Base-by-base conservation (phyloP, 1,139 yeast genomes). In the Eremothecium coryli region DNA sequence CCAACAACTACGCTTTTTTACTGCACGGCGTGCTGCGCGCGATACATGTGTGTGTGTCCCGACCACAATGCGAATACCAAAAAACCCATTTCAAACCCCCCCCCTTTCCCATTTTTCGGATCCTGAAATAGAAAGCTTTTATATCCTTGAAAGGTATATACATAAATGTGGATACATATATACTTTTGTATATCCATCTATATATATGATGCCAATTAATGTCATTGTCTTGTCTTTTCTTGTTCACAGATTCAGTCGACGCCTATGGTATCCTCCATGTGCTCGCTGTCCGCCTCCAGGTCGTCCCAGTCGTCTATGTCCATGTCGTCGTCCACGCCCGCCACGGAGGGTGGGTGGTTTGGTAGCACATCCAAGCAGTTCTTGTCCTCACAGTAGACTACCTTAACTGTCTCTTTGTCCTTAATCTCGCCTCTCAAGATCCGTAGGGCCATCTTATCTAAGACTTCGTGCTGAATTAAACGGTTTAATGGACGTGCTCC, bases 401-500 rank as follows among this genome's bases (percentile, higher is more conserved):
- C 81, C 29, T 65, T 65, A 9, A 85, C 96, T 4, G 71, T 67
- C 58, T 90, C 99, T 58, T 86, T 85, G 52, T 90, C 96, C 52
- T 68, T 71, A 39, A 90, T 72, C 61, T 88, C 94, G 12, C 94
- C 94, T 56, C 78, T 80, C 47, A 90, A 71, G 39, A 90, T 71
- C 61, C 81, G 70, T n/a, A 90, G 72, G 1, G 99, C 98, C 62
- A 90, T 67, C 50, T 70, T 76, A 62, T 90, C 90, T 59, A 90
- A 74, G 20, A 90, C 70, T 58, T 86, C 93, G 45, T 71, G 74
- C 61, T 90, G 97, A 44, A 90, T 86, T 48, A 90, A 71, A 53
- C 98, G 76, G 70, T 90, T 93, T 63, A 90, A 71, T 41, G 99
- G 99, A 60, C 99, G 75, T 2, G 99, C 98, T 62, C 99, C 98